Conservation (phyloP, 148 eudicot genomes). For the Oxyria digyna region DNA sequence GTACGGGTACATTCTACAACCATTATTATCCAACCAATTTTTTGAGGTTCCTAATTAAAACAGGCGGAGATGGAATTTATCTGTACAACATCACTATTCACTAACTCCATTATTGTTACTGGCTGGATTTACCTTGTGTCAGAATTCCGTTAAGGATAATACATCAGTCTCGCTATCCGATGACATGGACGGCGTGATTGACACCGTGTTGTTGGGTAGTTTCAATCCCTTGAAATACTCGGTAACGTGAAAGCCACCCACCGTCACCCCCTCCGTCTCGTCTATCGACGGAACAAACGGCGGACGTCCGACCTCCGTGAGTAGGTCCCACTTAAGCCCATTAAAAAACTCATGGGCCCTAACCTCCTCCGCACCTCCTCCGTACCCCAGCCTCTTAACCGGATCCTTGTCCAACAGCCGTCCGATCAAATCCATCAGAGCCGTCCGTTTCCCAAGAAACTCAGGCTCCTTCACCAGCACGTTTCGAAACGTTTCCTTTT, state of each 20-base stretch:
- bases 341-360: slow-evolving; percentile 62
- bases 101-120: no score
- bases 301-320: slow-evolving; percentile 42
- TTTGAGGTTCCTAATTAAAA: background rate
- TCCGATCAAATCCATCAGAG: slow-evolving; percentile 70
- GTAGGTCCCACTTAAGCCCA: slow-evolving; percentile 50
- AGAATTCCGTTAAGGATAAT: slow-evolving; percentile 16
- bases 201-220: slow-evolving; percentile 23
- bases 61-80: background rate
- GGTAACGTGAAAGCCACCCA: slow-evolving; percentile 13
- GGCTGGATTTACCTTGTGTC: slow-evolving; percentile 1
- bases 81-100: background rate
- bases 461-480: slow-evolving; percentile 37
- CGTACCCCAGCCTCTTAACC: slow-evolving; percentile 16
- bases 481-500: slow-evolving; percentile 60
- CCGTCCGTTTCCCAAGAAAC: slow-evolving; percentile 58
- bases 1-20: background rate
- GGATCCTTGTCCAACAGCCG: slow-evolving; percentile 61
- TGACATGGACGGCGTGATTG: slow-evolving; percentile 10
- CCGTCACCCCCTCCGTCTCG: background rate
- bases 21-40: background rate
- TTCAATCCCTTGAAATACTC: slow-evolving; percentile 43
- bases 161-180: background rate
- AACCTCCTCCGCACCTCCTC: slow-evolving; percentile 27
- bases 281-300: slow-evolving; percentile 24